A percentile compares a stretch with the other conserved stretches of the same genome.
phyloP scores from a whole-genome alignment of 1,139 yeast species.

The Candida glucosophila region DNA sequence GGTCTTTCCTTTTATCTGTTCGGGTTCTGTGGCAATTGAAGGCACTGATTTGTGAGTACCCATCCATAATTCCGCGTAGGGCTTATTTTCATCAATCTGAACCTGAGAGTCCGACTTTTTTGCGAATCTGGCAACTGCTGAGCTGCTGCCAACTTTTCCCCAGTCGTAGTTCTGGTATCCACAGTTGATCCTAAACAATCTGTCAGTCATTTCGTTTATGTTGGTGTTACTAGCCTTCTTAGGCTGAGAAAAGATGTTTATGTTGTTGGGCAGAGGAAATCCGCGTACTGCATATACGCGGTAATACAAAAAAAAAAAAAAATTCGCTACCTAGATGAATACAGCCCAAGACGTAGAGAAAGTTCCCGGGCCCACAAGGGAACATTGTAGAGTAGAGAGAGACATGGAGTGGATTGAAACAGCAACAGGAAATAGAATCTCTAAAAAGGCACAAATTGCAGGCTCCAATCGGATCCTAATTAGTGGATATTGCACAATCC shows the following conservation, averaged over 20 bases:
- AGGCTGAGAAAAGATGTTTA: no score
- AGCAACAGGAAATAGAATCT: slow-evolving; percentile 48
- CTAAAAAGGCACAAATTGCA: slow-evolving; percentile 30
- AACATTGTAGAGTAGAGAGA: no score
- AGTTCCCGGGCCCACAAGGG: no score
- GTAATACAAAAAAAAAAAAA: no score
- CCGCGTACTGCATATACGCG: no score
- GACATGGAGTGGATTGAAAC: slow-evolving; percentile 44
- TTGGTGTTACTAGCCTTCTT: no score
- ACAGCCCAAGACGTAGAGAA: no score
- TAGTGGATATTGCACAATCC: slow-evolving; percentile 27
- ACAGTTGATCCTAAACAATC: slow-evolving; percentile 38
- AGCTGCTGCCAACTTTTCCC: slow-evolving; percentile 79
- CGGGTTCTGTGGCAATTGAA: slow-evolving; percentile 44
- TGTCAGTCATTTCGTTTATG: slow-evolving; percentile 7
- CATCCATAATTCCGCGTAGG: slow-evolving; percentile 96
- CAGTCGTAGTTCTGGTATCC: slow-evolving; percentile 71
- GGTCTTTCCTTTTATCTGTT: slow-evolving; percentile 31
- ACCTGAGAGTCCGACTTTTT: slow-evolving; percentile 53
- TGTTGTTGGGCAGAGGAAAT: no score
- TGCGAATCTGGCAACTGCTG: slow-evolving; percentile 88
- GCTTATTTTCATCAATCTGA: slow-evolving; percentile 59
- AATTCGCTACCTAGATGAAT: no score
- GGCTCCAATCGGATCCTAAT: slow-evolving; percentile 19
- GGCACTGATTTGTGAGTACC: slow-evolving; percentile 96